Percentiles rank a stretch among this genome's conserved stretches.
phyloP scores from a whole-genome alignment of 202 grass and related monocot species.

The Elaeis oleifera region DNA sequence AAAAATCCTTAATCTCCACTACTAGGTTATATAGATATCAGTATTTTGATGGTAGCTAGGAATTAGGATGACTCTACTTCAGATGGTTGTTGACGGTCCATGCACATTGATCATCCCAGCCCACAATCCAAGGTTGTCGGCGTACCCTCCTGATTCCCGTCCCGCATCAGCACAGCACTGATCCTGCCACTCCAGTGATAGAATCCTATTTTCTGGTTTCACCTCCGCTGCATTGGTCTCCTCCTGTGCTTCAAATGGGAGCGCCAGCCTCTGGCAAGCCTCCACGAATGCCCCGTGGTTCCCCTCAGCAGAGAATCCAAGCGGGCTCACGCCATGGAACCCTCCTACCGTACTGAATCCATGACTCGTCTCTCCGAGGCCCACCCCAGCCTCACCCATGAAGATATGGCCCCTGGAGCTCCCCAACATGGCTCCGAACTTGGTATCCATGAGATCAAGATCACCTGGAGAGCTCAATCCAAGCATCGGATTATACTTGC shows the following conservation, averaged over 20 bases:
- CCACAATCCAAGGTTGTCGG: conserved; percentile 1
- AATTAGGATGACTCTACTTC: background rate
- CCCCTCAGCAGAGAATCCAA: background rate
- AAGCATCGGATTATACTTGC: background rate
- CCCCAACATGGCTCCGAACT: background rate
- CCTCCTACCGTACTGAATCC: background rate
- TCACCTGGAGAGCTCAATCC: background rate
- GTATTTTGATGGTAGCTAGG: background rate
- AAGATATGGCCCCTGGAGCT: no score
- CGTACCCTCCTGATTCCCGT: background rate
- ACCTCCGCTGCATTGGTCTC: background rate
- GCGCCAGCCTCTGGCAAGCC: background rate
- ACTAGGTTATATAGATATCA: no score
- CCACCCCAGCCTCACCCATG: no score
- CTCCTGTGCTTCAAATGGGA: conserved; percentile 6
- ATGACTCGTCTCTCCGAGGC: background rate
- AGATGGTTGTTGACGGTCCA: background rate
- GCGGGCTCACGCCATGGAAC: background rate
- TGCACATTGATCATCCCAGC: conserved; percentile 1
- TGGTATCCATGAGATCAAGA: conserved; percentile 2
- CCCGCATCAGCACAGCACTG: conserved; percentile 6
- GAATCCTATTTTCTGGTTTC: background rate
- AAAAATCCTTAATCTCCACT: no score
- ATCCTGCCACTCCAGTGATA: conserved; percentile 11
- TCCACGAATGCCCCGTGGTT: conserved; percentile 4